phyloP scores from a whole-genome alignment of 2,329 filamentous ascomycete species.

The Penicillium fuscoglaucum region DNA sequence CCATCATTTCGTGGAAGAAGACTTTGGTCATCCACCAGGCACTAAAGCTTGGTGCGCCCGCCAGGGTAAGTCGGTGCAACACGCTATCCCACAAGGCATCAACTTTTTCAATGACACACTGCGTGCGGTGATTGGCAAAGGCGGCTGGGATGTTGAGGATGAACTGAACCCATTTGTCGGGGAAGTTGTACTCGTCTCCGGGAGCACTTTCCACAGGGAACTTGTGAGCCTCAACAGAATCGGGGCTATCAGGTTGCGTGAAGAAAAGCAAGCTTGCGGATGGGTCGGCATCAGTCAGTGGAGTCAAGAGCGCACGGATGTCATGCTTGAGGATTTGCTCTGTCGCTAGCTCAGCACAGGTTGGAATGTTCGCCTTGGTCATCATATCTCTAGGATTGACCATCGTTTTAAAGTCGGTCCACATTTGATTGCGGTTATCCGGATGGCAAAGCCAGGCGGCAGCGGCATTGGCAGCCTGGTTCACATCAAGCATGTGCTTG shows the following conservation, averaged over 20 bases:
- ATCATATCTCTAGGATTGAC: conserved; percentile 45
- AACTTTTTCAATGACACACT: conserved; percentile 48
- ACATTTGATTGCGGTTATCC: conserved; percentile 92
- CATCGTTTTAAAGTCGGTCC: conserved; percentile 68
- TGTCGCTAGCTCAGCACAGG: conserved; percentile 37
- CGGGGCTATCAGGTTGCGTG: conserved; percentile 35
- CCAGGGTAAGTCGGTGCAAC: conserved; percentile 46
- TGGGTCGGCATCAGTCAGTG: conserved; percentile 36
- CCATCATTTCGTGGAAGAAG: conserved; percentile 91
- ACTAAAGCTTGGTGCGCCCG: conserved; percentile 49
- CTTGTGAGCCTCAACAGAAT: conserved; percentile 33
- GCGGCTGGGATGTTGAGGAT: conserved; percentile 43
- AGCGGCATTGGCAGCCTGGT: conserved; percentile 88
- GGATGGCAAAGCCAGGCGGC: conserved; percentile 89
- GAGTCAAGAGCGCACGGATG: conserved; percentile 45
- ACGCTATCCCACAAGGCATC: conserved; percentile 47
- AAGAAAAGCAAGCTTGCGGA: conserved; percentile 37
- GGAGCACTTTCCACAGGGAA: conserved; percentile 39
- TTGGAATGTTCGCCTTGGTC: conserved; percentile 43
- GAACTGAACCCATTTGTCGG: conserved; percentile 49
- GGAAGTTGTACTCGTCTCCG: conserved; percentile 50
- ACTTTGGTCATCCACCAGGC: conserved; percentile 76
- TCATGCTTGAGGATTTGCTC: conserved; percentile 48
- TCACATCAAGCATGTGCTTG: conserved; percentile 84
- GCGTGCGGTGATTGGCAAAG: conserved; percentile 45